A percentile compares a stretch with the other conserved stretches of the same genome.
Evolutionary conservation across 768 basidiomycete genomes (phyloP).

Genomic region (Russula olivacea): DNA sequence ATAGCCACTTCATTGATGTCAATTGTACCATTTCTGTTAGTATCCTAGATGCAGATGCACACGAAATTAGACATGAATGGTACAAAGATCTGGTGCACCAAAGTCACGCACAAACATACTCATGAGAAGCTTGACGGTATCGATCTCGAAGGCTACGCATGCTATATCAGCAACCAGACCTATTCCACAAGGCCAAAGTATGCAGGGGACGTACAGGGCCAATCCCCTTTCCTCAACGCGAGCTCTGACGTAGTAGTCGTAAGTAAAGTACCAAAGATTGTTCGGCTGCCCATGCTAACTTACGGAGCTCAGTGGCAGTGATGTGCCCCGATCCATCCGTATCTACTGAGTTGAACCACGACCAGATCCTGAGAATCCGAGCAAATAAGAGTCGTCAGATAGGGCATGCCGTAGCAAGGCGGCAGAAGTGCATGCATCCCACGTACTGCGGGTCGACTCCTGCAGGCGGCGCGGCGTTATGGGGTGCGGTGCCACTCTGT

Average conservation of each 20-base stretch:
- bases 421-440: not conserved
- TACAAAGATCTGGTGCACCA: not conserved
- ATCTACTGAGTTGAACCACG: constrained; percentile 68
- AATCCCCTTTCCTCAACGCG: constrained; percentile 59
- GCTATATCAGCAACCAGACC: not conserved
- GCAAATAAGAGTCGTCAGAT: not conserved
- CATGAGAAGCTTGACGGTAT: constrained; percentile 84
- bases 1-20: constrained; percentile 61
- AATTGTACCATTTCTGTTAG: constrained; percentile 71
- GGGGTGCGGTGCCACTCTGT: constrained; percentile 11
- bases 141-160: constrained; percentile 66
- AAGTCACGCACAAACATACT: constrained; percentile 58
- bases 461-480: constrained; percentile 40
- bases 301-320: constrained; percentile 59
- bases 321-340: constrained; percentile 63
- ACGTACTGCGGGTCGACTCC: constrained; percentile 74
- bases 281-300: constrained; percentile 29
- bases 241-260: constrained; percentile 33
- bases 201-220: constrained; percentile 53
- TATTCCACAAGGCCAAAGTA: not conserved
- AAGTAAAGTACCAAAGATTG: not conserved
- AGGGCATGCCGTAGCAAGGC: not conserved
- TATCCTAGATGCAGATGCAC: constrained; percentile 39
- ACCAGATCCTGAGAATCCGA: constrained; percentile 50
- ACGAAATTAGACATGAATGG: not conserved